A percentile compares a stretch with the other conserved stretches of the same genome.
phyloP scores from a whole-genome alignment of 2,329 filamentous ascomycete genomes.

The Stagonosporopsis cucurbitacearum region DNA sequence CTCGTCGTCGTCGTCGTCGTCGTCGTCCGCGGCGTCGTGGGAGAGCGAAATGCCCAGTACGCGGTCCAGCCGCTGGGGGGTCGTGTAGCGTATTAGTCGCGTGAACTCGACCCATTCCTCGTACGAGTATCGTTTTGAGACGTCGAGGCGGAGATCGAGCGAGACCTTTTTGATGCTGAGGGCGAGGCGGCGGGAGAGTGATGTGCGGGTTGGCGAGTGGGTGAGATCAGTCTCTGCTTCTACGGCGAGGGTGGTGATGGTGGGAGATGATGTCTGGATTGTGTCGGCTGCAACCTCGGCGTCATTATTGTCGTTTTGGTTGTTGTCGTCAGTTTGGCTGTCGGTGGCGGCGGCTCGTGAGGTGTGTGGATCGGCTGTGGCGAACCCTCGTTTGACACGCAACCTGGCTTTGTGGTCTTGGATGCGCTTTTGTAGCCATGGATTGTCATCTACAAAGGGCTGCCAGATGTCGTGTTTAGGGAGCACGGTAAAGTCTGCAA shows the following conservation, averaged over 20 bases:
- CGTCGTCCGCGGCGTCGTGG: constrained; percentile 55
- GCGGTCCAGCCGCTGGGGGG: constrained; percentile 22
- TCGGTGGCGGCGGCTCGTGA: constrained; percentile 22
- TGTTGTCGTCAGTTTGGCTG: constrained; percentile 2
- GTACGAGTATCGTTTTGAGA: constrained; percentile 73
- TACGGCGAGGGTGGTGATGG: constrained; percentile 15
- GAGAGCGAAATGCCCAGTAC: constrained; percentile 2
- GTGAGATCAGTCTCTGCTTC: constrained; percentile 22
- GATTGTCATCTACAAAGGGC: constrained; percentile 57
- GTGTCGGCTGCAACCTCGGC: constrained; percentile 15
- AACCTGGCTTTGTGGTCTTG: constrained; percentile 45
- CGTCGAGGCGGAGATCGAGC: constrained; percentile 64
- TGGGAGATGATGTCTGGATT: constrained; percentile 15
- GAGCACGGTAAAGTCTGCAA: constrained; percentile 71
- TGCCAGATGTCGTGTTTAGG: constrained; percentile 66
- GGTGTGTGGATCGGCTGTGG: constrained; percentile 40
- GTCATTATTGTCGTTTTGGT: neutral
- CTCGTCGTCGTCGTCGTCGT: constrained; percentile 61
- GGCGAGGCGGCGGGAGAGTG: constrained; percentile 68
- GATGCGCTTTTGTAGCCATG: constrained; percentile 48
- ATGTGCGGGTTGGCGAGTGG: constrained; percentile 48
- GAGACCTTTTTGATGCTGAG: constrained; percentile 73
- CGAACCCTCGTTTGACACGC: constrained; percentile 58
- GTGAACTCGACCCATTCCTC: constrained; percentile 89
- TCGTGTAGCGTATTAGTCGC: constrained; percentile 69